Percentiles rank a stretch among this genome's conserved stretches.
Conservation (phyloP, 345 rosid species). For the Sapria himalayana region DNA sequence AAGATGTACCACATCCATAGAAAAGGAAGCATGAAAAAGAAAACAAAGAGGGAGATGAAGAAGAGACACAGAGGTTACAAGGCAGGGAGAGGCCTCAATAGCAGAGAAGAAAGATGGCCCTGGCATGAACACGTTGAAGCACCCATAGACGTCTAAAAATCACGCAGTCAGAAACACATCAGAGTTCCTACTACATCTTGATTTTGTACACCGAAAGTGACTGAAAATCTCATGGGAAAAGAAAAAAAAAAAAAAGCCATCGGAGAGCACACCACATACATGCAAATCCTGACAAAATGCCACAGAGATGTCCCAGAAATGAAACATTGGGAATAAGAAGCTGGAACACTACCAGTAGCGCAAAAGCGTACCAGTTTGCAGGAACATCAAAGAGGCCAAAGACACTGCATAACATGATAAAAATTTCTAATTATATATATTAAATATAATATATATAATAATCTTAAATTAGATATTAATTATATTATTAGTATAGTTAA, state of each 20-base stretch:
- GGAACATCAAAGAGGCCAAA: slow-evolving; percentile 97
- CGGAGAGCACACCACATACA: slow-evolving; percentile 24
- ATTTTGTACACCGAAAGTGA: neutral
- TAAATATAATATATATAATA: too few relatives aligned
- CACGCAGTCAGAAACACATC: neutral
- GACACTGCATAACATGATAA: slow-evolving; percentile 39
- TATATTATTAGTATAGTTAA: too few relatives aligned
- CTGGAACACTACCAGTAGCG: slow-evolving; percentile 60
- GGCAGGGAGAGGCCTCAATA: slow-evolving; percentile 65
- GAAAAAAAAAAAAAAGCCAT: neutral
- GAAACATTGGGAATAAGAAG: slow-evolving; percentile 85
- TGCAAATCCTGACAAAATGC: slow-evolving; percentile 91
- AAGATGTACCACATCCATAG: neutral
- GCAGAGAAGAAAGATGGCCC: slow-evolving; percentile 61
- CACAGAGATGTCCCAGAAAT: slow-evolving; percentile 84
- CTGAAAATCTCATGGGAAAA: slow-evolving; percentile 2
- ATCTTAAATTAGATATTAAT: too few relatives aligned
- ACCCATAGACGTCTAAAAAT: slow-evolving; percentile 57
- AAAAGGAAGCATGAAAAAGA: slow-evolving; percentile 1
- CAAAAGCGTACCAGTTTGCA: slow-evolving; percentile 79
- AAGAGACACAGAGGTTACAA: slow-evolving; percentile 21
- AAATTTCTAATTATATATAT: too few relatives aligned
- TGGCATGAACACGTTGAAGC: slow-evolving; percentile 66
- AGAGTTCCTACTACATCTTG: neutral
- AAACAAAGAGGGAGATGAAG: neutral